Percentiles rank a stretch among this genome's conserved stretches.
Evolutionary conservation across 78 protist genomes (phyloP).

Genomic region (Dictyostelium purpureum): DNA sequence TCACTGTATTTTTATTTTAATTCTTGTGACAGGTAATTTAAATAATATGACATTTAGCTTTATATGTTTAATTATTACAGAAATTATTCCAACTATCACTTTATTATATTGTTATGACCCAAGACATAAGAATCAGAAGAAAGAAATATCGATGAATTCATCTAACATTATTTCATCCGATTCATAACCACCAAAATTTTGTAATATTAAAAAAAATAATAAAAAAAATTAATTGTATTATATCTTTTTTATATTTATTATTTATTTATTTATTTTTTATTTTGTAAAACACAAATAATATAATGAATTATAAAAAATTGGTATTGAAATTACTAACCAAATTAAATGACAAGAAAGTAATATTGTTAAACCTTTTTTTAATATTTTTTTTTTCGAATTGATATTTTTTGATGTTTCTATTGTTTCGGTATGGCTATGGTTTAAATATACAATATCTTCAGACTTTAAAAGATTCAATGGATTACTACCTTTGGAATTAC

Average conservation of each 20-base stretch:
- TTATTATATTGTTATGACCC: constrained; percentile 6
- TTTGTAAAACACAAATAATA: constrained; percentile 11
- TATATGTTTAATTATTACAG: not conserved
- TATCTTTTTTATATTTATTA: too few relatives aligned
- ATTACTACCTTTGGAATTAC: not conserved
- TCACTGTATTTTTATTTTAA: constrained; percentile 3
- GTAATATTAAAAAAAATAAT: too few relatives aligned
- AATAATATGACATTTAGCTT: not conserved
- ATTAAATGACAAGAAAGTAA: not conserved
- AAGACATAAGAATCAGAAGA: too few relatives aligned
- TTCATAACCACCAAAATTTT: too few relatives aligned
- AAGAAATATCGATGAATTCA: too few relatives aligned
- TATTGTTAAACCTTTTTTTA: constrained; percentile 7
- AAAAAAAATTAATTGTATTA: too few relatives aligned
- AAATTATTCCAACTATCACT: not conserved
- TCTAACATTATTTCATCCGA: not conserved
- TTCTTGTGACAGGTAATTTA: not conserved
- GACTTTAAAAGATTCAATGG: not conserved
- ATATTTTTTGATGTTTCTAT: not conserved
- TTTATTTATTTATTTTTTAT: not conserved
- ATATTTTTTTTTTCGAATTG: not conserved
- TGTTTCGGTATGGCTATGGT: not conserved
- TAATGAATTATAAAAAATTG: constrained; percentile 16
- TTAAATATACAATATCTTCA: not conserved
- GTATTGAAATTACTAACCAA: not conserved